Evolutionary conservation across 2,329 filamentous ascomycete species (phyloP), one percentile per base, ranked within the genome.

Genomic region (Aspergillus udagawae): DNA sequence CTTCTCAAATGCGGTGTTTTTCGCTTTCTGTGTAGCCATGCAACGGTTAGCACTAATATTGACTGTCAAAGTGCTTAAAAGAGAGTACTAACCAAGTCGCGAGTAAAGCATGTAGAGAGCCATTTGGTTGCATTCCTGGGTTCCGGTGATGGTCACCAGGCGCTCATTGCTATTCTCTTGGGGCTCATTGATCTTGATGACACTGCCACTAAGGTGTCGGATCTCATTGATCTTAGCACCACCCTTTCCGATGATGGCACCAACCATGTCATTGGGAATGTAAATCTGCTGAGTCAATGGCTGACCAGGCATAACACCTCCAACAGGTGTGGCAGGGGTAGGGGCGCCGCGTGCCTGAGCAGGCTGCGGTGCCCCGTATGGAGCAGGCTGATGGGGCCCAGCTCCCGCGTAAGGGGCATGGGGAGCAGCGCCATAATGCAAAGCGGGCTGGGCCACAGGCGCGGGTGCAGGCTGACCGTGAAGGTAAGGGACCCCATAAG

Each of bases 221-320:
- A 99, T 99, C 78, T 99, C 94, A 73, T 99, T 99, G 82, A 99
- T 99, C 84, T 99, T 99, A 55, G 92, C 90, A 63, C 94, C 94
- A 60, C 94, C 94, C 79, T 99, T 99, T 70, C 94, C 94, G 67
- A 99, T 99, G 69, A 99, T 99, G 55, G 94, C 94, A 62, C 94
- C 94, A 54, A 99, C 94, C 94, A 99, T 97, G 71, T 99, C 94
- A 73, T 99, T 99, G 57, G 94, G 94, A 67, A 99, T 99, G 79
- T 90, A 99, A 65, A 99, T 99, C 77, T 99, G 94, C 77, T 99
- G 94, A 3, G 94, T 99, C 70, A 97, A 82, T 52, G 92, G 91
- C 63, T 91, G 88, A 52, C 90, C 91, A 44, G 89, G 87, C 68
- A 92, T 82, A 77, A 86, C 85, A 20, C 85, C 85, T 62, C 87